Evolutionary conservation across 83 land plant genomes (phyloP).

Genomic region (Picea mariana): DNA sequence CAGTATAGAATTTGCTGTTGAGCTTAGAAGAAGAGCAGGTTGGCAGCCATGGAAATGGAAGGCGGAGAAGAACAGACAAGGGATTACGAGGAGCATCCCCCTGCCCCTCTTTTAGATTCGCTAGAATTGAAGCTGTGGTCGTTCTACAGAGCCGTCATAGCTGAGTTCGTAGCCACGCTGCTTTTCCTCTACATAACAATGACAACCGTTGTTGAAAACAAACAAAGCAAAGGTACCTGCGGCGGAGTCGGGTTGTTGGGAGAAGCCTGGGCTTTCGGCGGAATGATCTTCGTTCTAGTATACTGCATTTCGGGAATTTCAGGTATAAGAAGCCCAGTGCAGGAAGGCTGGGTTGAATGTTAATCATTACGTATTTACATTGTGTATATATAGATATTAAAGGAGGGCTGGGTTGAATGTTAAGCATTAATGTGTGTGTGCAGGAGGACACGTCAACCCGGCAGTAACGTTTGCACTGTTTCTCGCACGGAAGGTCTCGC

Average conservation of each 20-base stretch:
- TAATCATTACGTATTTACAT: no score
- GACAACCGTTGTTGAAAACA: slow-evolving; percentile 45
- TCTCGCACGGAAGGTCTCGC: no score
- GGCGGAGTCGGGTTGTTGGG: slow-evolving; percentile 51
- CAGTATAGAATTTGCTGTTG: no score
- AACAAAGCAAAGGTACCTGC: slow-evolving; percentile 21
- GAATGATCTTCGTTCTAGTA: slow-evolving; percentile 55
- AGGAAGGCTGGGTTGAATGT: no score
- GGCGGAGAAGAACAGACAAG: slow-evolving; percentile 15
- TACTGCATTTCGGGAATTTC: slow-evolving; percentile 68
- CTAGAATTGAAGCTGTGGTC: slow-evolving; percentile 44
- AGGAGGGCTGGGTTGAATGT: no score
- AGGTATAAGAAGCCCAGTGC: slow-evolving; percentile 16
- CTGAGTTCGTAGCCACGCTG: slow-evolving; percentile 58
- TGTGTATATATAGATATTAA: no score
- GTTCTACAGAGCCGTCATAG: slow-evolving; percentile 52
- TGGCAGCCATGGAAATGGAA: not conserved
- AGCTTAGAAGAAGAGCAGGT: not conserved
- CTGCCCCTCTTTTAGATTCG: slow-evolving; percentile 32
- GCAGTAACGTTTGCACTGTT: no score
- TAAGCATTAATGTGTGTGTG: no score
- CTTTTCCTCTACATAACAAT: slow-evolving; percentile 60
- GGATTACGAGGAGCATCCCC: slow-evolving; percentile 56
- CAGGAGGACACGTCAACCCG: no score
- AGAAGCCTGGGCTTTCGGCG: slow-evolving; percentile 62